Conservation (phyloP, 1,139 yeast species). For the Zygosaccharomyces pseudobailii region DNA sequence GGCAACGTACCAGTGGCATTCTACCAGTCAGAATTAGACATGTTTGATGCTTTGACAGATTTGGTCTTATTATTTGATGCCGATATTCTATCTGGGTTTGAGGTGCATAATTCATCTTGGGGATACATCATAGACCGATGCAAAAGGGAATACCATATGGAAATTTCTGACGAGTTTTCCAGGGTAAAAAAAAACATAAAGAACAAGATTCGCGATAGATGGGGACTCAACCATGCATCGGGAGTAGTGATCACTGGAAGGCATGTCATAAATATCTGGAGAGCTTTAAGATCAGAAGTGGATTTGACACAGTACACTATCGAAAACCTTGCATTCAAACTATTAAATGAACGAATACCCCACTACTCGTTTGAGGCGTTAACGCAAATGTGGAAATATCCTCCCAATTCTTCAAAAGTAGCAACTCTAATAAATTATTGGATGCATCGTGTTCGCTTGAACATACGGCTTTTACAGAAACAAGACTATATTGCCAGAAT, state of each 20-base stretch:
- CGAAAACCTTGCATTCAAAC: constrained; percentile 69
- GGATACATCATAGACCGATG: constrained; percentile 78
- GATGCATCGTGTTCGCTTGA: constrained; percentile 44
- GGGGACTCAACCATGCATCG: constrained; percentile 82
- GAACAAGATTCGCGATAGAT: constrained; percentile 60
- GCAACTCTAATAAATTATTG: constrained; percentile 48
- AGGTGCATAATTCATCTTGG: constrained; percentile 78
- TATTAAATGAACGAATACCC: constrained; percentile 66
- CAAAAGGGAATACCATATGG: constrained; percentile 42
- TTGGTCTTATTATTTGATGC: constrained; percentile 72
- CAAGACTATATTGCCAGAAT: constrained; percentile 68
- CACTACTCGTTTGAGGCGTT: constrained; percentile 49
- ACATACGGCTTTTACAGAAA: constrained; percentile 49
- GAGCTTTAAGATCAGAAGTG: constrained; percentile 60
- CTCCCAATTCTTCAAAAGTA: constrained; percentile 33
- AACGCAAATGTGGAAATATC: constrained; percentile 44
- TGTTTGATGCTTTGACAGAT: constrained; percentile 51
- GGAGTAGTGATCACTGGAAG: constrained; percentile 68
- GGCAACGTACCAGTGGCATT: constrained; percentile 23
- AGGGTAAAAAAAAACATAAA: constrained; percentile 46
- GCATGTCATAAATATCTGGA: constrained; percentile 81
- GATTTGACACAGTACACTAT: constrained; percentile 64
- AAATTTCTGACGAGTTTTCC: constrained; percentile 49
- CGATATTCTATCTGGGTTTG: constrained; percentile 82
- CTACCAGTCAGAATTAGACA: constrained; percentile 49